Conservation (phyloP, 2,329 filamentous ascomycete genomes). For the Beauveria medogensis region DNA sequence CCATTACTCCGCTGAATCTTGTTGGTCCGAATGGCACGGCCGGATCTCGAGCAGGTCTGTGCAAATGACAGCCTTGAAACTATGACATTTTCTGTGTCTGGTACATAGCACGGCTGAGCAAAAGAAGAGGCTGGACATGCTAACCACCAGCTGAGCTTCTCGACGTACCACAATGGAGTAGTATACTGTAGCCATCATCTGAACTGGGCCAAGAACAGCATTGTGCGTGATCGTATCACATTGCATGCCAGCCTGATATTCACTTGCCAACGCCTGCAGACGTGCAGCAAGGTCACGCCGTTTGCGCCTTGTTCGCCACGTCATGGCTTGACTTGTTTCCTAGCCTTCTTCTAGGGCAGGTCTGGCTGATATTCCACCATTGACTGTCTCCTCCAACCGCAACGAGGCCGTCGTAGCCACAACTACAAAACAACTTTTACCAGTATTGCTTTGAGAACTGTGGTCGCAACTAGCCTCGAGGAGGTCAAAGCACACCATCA, state of each 20-base stretch:
- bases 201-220: neutral
- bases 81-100: no score
- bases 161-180: no score
- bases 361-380: neutral
- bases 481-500: conserved; percentile 6
- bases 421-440: neutral
- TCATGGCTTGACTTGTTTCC: neutral
- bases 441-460: neutral
- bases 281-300: no score
- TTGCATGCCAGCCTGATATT: neutral
- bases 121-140: no score
- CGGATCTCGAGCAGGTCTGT: no score
- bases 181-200: neutral
- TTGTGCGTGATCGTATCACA: no score
- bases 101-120: no score
- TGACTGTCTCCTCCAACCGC: neutral
- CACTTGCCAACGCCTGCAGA: no score
- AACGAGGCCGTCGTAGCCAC: neutral
- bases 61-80: no score
- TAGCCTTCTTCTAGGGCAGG: conserved; percentile 1
- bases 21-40: no score
- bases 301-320: neutral
- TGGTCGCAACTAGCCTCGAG: neutral
- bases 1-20: no score
- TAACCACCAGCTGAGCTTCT: no score